phyloP scores from a whole-genome alignment of 2,329 filamentous ascomycete species.

The Volutella citrinella region DNA sequence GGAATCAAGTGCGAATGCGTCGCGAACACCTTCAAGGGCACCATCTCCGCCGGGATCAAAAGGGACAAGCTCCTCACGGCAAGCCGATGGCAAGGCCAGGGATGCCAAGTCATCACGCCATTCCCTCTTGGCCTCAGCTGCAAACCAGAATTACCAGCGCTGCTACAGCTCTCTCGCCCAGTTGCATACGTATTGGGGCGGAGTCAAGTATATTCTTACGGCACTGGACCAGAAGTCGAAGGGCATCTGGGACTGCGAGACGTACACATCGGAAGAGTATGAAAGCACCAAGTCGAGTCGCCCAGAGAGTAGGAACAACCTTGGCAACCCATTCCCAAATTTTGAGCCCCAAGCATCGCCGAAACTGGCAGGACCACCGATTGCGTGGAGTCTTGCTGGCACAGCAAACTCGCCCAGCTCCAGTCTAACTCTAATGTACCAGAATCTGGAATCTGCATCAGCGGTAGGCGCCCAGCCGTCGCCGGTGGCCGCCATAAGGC shows the following conservation, averaged over 20 bases:
- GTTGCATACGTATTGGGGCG: conserved; percentile 82
- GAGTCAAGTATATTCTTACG: conserved; percentile 81
- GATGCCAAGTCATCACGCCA: conserved; percentile 57
- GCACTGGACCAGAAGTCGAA: conserved; percentile 85
- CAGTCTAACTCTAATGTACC: conserved; percentile 78
- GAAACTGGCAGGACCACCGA: conserved; percentile 45
- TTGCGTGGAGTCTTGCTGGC: conserved; percentile 85
- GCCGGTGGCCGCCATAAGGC: conserved; percentile 14
- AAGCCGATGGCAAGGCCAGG: conserved; percentile 13
- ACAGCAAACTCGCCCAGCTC: conserved; percentile 83
- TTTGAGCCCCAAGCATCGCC: conserved; percentile 48
- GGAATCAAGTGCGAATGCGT: conserved; percentile 72
- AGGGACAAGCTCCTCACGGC: conserved; percentile 4
- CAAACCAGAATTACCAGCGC: conserved; percentile 81
- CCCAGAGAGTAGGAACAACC: conserved; percentile 34
- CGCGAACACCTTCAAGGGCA: conserved; percentile 56
- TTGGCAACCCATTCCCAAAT: conserved; percentile 40
- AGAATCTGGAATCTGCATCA: conserved; percentile 38
- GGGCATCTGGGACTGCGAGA: conserved; percentile 76
- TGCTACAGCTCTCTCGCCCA: conserved; percentile 83
- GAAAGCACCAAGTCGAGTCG: conserved; percentile 62
- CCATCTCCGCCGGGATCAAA: conserved; percentile 41
- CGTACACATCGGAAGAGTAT: conserved; percentile 69
- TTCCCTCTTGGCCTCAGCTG: conserved; percentile 73
- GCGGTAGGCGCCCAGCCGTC: conserved; percentile 8